A percentile compares a stretch with the other conserved stretches of the same genome.
Conservation (phyloP, 257 asterid species). For the Vinca minor region DNA sequence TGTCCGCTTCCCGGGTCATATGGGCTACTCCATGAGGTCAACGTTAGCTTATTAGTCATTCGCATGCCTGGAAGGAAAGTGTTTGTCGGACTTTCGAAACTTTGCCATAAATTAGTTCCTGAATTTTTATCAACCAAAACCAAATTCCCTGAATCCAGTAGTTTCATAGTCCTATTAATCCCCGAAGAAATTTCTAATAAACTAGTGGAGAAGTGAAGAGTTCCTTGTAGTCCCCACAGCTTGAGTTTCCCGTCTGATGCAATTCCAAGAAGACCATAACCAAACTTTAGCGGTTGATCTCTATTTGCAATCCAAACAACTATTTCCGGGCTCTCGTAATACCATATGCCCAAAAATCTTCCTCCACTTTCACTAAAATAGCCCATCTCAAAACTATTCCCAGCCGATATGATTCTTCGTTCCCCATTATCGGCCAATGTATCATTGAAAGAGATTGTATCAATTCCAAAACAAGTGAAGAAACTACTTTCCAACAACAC, state of each 20-base stretch:
- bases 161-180: constrained; percentile 20
- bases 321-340: constrained; percentile 11
- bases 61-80: constrained; percentile 45
- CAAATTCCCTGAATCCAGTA: constrained; percentile 45
- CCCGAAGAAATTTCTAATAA: neutral
- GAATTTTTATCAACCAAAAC: constrained; percentile 19
- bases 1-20: constrained; percentile 14
- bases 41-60: neutral
- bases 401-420: constrained; percentile 32
- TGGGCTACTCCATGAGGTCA: constrained; percentile 18
- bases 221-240: neutral
- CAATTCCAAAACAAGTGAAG: constrained; percentile 22
- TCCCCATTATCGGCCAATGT: neutral
- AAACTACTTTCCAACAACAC: too few species aligned
- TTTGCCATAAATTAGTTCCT: constrained; percentile 34
- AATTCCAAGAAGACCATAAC: constrained; percentile 5
- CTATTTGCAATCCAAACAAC: constrained; percentile 48
- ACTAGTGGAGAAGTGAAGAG: neutral
- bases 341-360: constrained; percentile 44
- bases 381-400: constrained; percentile 33
- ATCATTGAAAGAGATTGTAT: constrained; percentile 17
- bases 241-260: constrained; percentile 33
- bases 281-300: neutral
- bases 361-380: constrained; percentile 16
- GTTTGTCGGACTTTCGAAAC: constrained; percentile 32